phyloP scores from a whole-genome alignment of 1,284 basidiomycete genomes.

The Fomitopsis pinicola region DNA sequence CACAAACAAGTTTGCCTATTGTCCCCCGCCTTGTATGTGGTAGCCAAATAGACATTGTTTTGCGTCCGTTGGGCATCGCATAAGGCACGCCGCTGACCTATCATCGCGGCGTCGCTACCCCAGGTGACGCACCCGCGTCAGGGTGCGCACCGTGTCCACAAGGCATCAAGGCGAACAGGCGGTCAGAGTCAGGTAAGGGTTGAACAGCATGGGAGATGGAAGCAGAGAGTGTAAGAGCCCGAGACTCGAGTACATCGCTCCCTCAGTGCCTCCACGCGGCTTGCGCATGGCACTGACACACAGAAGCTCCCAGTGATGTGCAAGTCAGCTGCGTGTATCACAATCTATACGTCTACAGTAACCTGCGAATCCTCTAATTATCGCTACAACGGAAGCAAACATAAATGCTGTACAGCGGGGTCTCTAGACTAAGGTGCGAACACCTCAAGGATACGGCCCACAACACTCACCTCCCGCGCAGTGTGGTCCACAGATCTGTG shows the following conservation, averaged over 20 bases:
- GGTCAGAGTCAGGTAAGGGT: neutral
- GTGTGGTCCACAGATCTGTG: constrained; percentile 21
- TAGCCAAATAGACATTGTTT: neutral
- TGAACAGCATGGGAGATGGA: constrained; percentile 2
- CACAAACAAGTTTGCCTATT: neutral
- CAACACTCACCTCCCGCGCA: constrained; percentile 13
- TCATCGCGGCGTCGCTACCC: neutral
- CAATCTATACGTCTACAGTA: neutral
- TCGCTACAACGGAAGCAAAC: neutral
- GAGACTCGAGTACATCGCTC: neutral
- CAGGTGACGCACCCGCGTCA: constrained; percentile 9
- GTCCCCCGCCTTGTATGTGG: neutral
- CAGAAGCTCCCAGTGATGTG: neutral
- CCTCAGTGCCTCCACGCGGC: neutral
- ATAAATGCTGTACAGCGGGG: neutral
- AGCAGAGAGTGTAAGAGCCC: neutral
- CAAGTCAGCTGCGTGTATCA: neutral
- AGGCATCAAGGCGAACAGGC: constrained; percentile 17
- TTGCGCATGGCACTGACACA: neutral
- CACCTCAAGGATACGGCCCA: constrained; percentile 1
- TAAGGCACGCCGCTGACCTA: neutral
- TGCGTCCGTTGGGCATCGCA: neutral
- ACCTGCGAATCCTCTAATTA: neutral
- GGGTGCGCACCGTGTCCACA: constrained; percentile 15
- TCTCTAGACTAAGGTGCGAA: neutral